Percentiles rank a stretch among this genome's conserved stretches.
phyloP scores from a whole-genome alignment of 208 protist genomes.

The Leptomonas seymouri region DNA sequence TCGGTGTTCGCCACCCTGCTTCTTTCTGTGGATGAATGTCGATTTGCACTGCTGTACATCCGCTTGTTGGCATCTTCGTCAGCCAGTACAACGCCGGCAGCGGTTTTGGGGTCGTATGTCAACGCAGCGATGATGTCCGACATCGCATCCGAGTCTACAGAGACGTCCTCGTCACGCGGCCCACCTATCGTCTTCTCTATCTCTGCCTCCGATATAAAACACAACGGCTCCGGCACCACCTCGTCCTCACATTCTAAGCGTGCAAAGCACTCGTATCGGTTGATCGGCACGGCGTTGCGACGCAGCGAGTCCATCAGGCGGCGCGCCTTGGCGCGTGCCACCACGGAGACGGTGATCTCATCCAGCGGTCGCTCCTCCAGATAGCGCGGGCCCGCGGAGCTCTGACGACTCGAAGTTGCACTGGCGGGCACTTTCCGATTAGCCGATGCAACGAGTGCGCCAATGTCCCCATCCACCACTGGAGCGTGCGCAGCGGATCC shows the following conservation, averaged over 20 bases:
- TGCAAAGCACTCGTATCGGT: slow-evolving; percentile 70
- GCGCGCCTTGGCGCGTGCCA: slow-evolving; percentile 75
- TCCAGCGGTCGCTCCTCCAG: slow-evolving; percentile 50
- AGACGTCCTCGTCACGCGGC: slow-evolving; percentile 8
- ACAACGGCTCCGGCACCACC: slow-evolving; percentile 26
- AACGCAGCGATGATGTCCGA: slow-evolving; percentile 36
- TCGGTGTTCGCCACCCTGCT: neutral
- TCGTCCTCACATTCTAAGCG: slow-evolving; percentile 44
- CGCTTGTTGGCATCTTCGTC: neutral
- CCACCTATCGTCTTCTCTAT: slow-evolving; percentile 13
- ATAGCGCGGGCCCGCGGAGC: slow-evolving; percentile 9
- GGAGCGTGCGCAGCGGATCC: neutral
- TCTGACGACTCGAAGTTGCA: neutral
- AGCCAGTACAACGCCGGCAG: neutral
- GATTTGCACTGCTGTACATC: neutral
- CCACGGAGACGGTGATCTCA: slow-evolving; percentile 65
- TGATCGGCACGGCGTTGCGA: slow-evolving; percentile 66
- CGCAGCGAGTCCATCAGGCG: slow-evolving; percentile 69
- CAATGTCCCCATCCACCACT: neutral
- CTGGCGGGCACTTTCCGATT: neutral
- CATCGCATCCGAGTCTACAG: slow-evolving; percentile 41
- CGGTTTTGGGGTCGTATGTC: slow-evolving; percentile 18
- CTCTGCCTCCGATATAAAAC: slow-evolving; percentile 25
- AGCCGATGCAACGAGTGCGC: no score
- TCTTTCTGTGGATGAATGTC: neutral